A percentile compares a stretch with the other conserved stretches of the same genome.
Evolutionary conservation across 257 asterid genomes (phyloP).

Genomic region (Solanum piurae): DNA sequence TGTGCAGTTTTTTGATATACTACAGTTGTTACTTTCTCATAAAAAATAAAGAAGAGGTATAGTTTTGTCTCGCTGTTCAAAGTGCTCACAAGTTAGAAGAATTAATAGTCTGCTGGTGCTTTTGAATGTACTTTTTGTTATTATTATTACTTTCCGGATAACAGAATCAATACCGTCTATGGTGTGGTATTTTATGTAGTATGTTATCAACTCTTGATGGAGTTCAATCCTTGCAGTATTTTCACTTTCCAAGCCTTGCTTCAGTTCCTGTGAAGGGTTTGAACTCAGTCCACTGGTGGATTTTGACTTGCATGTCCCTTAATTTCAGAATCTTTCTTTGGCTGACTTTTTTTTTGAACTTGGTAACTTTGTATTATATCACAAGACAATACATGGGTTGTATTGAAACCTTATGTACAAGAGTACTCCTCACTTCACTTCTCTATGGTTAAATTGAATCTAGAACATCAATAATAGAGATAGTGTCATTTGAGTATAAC

Average conservation of each 20-base stretch:
- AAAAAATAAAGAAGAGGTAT: background rate
- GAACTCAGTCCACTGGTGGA: background rate
- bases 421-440: no score
- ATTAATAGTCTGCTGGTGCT: background rate
- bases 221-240: background rate
- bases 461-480: no score
- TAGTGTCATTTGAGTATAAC: no score
- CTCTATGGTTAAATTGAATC: no score
- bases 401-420: no score
- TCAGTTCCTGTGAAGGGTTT: background rate
- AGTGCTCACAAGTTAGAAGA: background rate
- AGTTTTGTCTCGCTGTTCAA: background rate
- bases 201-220: background rate
- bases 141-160: background rate
- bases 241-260: background rate
- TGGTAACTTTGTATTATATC: no score
- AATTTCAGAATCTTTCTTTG: background rate
- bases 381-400: no score
- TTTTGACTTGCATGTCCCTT: background rate
- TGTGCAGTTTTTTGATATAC: background rate
- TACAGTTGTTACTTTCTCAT: background rate
- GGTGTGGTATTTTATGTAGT: background rate
- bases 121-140: background rate
- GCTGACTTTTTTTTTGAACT: background rate
- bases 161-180: background rate